Base-by-base conservation (phyloP, 345 rosid species). In the Populus tremula region DNA sequence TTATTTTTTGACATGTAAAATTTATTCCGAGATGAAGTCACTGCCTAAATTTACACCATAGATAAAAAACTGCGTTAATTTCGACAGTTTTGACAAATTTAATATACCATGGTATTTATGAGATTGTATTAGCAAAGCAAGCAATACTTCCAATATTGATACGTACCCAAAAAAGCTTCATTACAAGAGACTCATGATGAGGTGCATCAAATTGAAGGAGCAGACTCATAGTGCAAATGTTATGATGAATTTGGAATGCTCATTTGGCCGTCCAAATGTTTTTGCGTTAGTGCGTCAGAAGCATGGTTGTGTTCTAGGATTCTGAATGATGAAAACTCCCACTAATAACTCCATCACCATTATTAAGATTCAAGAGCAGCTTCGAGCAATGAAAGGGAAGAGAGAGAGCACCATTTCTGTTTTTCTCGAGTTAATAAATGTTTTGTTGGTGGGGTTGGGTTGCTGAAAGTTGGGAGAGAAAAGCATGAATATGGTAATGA, bases 201-300 rank as follows among this genome's bases (percentile, higher is more conserved):
- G 65, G 45, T 73, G 78, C 70, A 78, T 71, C n/a, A 53, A 56
- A 45, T 13, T 12, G 31, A 43, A 72, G 81, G 73, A 66, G 23
- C 78, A 71, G 36, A 18, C 66, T 25, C 25, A 20, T 53, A 53
- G 14, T 36, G 54, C 69, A 18, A 67, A 45, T 14, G 49, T 71
- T 31, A 78, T 78, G 73, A 67, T 67, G 61, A 39, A 69, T 56
- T 68, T 18, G 45, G 79, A 71, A 68, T 67, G 77, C 65, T 73
- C 56, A 68, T 72, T 69, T 6, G 69, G 70, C 36, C 59, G 23
- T 66, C 62, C 31, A 38, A 49, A 17, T 47, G 8, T 76, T 17
- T 54, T 10, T 41, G 45, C 45, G 45, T 41, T 38, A 23, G 38
- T 67, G 65, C 65, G 49, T 25, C 66, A 67, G 2, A 35, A n/a